phyloP scores from a whole-genome alignment of 2,329 filamentous ascomycete genomes.

The Fusarium nisikadoi region DNA sequence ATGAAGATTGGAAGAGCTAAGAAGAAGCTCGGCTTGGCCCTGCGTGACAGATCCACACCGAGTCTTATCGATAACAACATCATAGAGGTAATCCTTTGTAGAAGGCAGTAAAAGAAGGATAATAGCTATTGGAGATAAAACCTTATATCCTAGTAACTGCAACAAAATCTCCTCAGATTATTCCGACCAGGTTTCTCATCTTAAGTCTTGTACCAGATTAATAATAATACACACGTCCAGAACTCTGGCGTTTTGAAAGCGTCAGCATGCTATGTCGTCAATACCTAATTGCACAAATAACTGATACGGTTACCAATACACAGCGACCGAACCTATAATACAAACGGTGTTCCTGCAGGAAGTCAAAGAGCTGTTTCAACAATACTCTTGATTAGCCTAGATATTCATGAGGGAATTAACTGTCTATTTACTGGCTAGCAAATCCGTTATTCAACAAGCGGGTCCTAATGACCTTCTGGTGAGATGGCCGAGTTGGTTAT shows the following conservation, averaged over 20 bases:
- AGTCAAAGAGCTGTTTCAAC: neutral
- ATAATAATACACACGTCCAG: neutral
- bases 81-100: neutral
- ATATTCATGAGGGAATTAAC: rapidly evolving
- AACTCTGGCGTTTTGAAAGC: neutral
- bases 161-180: neutral
- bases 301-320: neutral
- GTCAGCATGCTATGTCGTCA: neutral
- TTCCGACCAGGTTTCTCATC: neutral
- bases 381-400: neutral
- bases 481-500: slow-evolving; percentile 44
- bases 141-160: neutral
- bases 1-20: slow-evolving; percentile 10
- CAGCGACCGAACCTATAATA: neutral
- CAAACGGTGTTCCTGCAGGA: neutral
- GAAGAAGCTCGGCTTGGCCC: slow-evolving; percentile 24
- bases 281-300: neutral
- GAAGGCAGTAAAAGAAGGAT: neutral
- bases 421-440: neutral
- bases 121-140: neutral
- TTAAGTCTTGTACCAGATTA: neutral
- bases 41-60: slow-evolving; percentile 9
- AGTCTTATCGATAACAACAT: slow-evolving; percentile 26
- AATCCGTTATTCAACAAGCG: neutral
- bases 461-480: slow-evolving; percentile 16